Percentiles rank a stretch among this genome's conserved stretches.
phyloP scores from a whole-genome alignment of 352 stramenopile genomes.

The Phytophthora melonis region DNA sequence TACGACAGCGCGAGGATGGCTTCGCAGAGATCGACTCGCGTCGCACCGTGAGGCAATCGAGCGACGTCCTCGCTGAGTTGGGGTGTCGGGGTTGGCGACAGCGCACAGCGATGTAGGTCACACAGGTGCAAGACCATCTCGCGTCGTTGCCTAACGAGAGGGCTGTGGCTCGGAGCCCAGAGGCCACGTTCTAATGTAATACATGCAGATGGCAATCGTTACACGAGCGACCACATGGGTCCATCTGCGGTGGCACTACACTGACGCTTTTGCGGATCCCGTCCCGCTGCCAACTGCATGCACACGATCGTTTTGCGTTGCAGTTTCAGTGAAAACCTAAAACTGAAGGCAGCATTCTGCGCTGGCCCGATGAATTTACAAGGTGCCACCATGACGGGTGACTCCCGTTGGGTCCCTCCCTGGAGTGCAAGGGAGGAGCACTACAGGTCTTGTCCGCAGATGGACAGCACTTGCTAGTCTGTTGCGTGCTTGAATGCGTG shows the following conservation, averaged over 20 bases:
- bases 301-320: too few species aligned
- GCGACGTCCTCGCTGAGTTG: conserved; percentile 8
- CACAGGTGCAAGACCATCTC: too few species aligned
- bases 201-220: too few species aligned
- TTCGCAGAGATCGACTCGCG: conserved; percentile 9
- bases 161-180: neutral
- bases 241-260: too few species aligned
- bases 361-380: neutral
- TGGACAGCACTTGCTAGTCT: neutral
- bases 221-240: too few species aligned
- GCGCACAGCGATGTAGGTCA: conserved; percentile 5
- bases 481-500: neutral
- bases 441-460: neutral
- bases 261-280: neutral
- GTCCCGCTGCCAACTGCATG: neutral
- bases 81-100: neutral
- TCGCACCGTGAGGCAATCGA: conserved; percentile 4
- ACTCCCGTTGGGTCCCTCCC: too few species aligned
- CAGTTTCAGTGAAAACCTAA: neutral
- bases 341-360: neutral
- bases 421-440: neutral
- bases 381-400: neutral
- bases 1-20: conserved; percentile 15
- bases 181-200: neutral
- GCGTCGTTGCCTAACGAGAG: neutral